Percentiles rank a stretch among this genome's conserved stretches.
These are phyloP conservation scores for Zopfia rhizophila DNA, from an alignment of 2,329 filamentous ascomycete genomes.

Conservation along the genomic window DNA sequence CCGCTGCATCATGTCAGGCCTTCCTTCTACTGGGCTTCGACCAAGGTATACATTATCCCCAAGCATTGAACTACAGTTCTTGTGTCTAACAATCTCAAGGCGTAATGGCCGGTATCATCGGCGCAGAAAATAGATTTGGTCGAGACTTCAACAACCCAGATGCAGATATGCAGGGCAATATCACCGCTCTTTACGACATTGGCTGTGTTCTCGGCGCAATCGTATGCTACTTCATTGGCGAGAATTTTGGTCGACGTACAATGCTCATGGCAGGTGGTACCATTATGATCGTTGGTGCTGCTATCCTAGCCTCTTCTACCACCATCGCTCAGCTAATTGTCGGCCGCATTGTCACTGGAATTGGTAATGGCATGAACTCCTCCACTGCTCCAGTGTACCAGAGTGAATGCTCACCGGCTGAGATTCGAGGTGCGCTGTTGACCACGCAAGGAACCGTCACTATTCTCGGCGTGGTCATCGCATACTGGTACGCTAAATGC, in stretches of 20 bases:
- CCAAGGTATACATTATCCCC: slow-evolving; percentile 32
- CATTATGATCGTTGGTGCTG: slow-evolving; percentile 39
- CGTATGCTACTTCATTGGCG: slow-evolving; percentile 34
- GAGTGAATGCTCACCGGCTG: slow-evolving; percentile 49
- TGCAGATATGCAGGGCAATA: slow-evolving; percentile 51
- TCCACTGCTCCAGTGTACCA: slow-evolving; percentile 56
- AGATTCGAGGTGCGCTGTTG: slow-evolving; percentile 58
- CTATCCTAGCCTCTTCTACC: slow-evolving; percentile 30
- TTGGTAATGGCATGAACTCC: slow-evolving; percentile 44
- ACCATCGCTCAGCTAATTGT: slow-evolving; percentile 37
- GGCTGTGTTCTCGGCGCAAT: slow-evolving; percentile 40
- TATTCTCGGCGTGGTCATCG: slow-evolving; percentile 60
- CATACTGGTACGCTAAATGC: slow-evolving; percentile 52
- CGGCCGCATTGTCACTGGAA: slow-evolving; percentile 51
- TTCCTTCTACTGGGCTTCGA: slow-evolving; percentile 37
- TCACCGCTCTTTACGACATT: slow-evolving; percentile 47
- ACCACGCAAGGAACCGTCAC: slow-evolving; percentile 61
- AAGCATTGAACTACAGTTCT: neutral
- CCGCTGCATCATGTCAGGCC: slow-evolving; percentile 26
- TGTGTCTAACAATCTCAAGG: slow-evolving; percentile 12
- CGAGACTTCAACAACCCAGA: slow-evolving; percentile 51
- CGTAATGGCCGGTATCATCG: slow-evolving; percentile 47
- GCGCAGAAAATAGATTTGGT: slow-evolving; percentile 55
- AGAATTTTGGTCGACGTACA: slow-evolving; percentile 34
- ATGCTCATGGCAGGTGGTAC: slow-evolving; percentile 36